A percentile compares a stretch with the other conserved stretches of the same genome.
Evolutionary conservation across 2,329 filamentous ascomycete genomes (phyloP).

Genomic region (Aquanectria penicillioides): DNA sequence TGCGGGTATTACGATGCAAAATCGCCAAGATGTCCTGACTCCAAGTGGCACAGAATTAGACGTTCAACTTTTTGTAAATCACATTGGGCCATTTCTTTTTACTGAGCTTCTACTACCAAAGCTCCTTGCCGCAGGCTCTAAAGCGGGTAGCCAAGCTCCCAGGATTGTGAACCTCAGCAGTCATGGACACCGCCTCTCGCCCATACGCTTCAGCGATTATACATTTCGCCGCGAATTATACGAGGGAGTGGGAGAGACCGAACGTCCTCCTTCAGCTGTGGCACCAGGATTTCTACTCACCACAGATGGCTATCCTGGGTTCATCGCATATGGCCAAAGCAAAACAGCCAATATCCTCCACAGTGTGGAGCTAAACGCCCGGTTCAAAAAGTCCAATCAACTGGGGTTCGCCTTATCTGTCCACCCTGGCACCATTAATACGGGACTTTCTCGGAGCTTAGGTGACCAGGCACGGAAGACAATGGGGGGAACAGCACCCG

Average conservation of each 20-base stretch:
- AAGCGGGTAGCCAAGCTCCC: slow-evolving; percentile 19
- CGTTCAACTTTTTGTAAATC: slow-evolving; percentile 47
- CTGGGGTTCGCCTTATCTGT: slow-evolving; percentile 22
- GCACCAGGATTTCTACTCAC: slow-evolving; percentile 11
- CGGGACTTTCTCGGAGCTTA: slow-evolving; percentile 14
- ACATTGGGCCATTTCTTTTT: slow-evolving; percentile 52
- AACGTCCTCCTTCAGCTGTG: slow-evolving; percentile 10
- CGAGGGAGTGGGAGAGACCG: slow-evolving; percentile 15
- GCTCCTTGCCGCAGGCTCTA: slow-evolving; percentile 29
- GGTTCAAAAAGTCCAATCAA: slow-evolving; percentile 2
- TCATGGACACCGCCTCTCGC: slow-evolving; percentile 53
- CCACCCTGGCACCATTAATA: slow-evolving; percentile 32
- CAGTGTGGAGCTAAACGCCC: slow-evolving; percentile 23
- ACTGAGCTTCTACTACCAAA: slow-evolving; percentile 51
- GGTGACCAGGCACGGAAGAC: slow-evolving; percentile 16
- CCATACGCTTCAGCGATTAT: slow-evolving; percentile 55
- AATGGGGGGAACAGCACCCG: slow-evolving; percentile 15
- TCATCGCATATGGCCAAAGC: slow-evolving; percentile 41
- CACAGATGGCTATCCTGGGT: slow-evolving; percentile 31
- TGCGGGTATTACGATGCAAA: slow-evolving; percentile 21
- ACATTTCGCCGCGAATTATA: slow-evolving; percentile 46
- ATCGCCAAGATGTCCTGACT: slow-evolving; percentile 6
- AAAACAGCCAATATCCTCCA: slow-evolving; percentile 45
- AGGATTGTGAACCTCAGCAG: slow-evolving; percentile 57
- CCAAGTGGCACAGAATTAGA: slow-evolving; percentile 2